Conservation (phyloP, 306 rosid species). For the Medicago lupulina region DNA sequence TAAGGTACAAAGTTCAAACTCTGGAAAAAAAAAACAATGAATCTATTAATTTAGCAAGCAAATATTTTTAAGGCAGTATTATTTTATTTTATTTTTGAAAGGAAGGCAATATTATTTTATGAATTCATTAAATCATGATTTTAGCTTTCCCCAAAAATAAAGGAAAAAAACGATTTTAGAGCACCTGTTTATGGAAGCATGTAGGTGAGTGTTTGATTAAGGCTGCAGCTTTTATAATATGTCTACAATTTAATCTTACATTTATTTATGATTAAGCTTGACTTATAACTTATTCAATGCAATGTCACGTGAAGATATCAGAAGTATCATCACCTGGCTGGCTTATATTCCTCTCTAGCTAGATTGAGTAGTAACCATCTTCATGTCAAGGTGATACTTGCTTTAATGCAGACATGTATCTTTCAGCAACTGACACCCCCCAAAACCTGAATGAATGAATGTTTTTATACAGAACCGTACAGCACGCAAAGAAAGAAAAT, state of each 20-base stretch:
- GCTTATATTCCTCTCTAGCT: neutral
- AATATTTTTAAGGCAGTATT: no score
- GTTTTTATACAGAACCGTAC: neutral
- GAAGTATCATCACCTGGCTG: constrained; percentile 1
- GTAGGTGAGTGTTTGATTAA: neutral
- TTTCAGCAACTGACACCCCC: neutral
- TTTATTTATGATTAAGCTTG: no score
- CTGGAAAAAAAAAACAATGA: no score
- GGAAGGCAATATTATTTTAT: no score
- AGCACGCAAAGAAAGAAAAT: constrained; percentile 5
- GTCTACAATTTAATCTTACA: no score
- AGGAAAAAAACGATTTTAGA: no score
- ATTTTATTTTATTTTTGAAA: no score
- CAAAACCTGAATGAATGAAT: neutral
- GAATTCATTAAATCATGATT: no score
- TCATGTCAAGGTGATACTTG: constrained; percentile 6
- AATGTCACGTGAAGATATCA: neutral
- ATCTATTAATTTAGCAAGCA: no score
- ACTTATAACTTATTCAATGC: neutral
- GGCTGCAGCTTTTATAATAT: neutral
- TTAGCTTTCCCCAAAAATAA: no score
- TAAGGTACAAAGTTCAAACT: no score
- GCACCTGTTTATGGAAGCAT: no score
- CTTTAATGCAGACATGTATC: neutral
- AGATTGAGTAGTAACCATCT: neutral